Percentiles rank a stretch among this genome's conserved stretches.
These are phyloP conservation scores for Colletotrichum tofieldiae DNA, from an alignment of 2,329 filamentous ascomycete species.

Conservation along the genomic window DNA sequence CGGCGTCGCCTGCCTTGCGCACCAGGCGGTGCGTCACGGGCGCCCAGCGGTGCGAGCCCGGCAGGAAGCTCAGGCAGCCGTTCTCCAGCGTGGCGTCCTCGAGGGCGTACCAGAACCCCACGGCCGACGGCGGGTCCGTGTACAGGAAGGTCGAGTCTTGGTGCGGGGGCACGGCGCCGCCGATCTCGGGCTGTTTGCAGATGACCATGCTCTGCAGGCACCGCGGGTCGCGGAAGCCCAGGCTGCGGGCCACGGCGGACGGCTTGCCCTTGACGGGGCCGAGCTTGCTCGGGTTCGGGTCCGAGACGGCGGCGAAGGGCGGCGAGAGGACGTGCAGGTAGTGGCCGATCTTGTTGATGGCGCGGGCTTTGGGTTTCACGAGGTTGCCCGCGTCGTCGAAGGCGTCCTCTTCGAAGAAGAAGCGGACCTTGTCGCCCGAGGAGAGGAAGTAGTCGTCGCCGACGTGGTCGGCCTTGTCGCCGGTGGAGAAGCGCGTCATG, in stretches of 20 bases:
- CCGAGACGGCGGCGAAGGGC: conserved; percentile 74
- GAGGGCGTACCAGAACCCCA: conserved; percentile 98
- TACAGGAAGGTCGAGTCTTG: conserved; percentile 96
- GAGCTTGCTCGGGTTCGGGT: conserved; percentile 61
- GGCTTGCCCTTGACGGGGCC: conserved; percentile 56
- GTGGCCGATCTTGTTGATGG: conserved; percentile 93
- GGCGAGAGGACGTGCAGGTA: conserved; percentile 79
- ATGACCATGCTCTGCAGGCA: conserved; percentile 97
- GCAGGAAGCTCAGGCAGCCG: conserved; percentile 89
- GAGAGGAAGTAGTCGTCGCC: conserved; percentile 95
- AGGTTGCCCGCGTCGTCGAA: conserved; percentile 78
- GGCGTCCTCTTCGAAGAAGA: conserved; percentile 98
- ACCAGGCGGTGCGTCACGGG: conserved; percentile 84
- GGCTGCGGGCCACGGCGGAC: conserved; percentile 75
- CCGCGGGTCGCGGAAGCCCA: conserved; percentile 84
- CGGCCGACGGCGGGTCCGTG: conserved; percentile 88
- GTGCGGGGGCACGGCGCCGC: conserved; percentile 90
- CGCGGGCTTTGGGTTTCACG: conserved; percentile 82
- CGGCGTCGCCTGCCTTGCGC: conserved; percentile 66
- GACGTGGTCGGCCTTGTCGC: conserved; percentile 82
- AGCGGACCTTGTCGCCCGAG: conserved; percentile 92
- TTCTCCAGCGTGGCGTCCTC: conserved; percentile 92
- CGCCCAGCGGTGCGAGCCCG: conserved; percentile 84
- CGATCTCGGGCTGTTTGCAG: conserved; percentile 98
- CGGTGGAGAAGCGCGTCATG: conserved; percentile 94